Evolutionary conservation across 2,329 filamentous ascomycete genomes (phyloP).

Genomic region (Ramularia collo-cygni): DNA sequence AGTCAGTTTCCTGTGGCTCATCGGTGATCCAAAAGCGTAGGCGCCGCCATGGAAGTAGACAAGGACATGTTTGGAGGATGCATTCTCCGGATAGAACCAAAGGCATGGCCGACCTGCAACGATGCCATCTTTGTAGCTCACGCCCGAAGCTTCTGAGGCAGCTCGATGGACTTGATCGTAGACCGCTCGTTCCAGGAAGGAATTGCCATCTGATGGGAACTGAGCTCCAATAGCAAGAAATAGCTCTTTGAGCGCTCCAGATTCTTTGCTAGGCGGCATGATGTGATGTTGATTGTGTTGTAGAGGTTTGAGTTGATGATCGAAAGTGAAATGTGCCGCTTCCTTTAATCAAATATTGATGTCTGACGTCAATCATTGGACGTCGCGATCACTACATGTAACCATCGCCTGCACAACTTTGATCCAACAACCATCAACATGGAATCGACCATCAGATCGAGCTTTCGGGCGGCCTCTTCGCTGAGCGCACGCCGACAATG

Average conservation of each 20-base stretch:
- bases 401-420: too few relatives aligned
- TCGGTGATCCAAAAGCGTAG: conserved; percentile 21
- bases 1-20: conserved; percentile 21
- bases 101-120: conserved; percentile 18
- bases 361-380: too few relatives aligned
- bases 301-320: background rate
- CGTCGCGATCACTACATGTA: too few relatives aligned
- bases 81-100: conserved; percentile 16
- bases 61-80: conserved; percentile 19
- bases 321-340: too few relatives aligned
- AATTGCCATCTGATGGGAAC: conserved; percentile 15
- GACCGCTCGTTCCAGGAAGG: conserved; percentile 14
- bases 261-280: conserved; percentile 25
- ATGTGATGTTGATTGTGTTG: background rate
- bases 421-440: too few relatives aligned
- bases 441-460: conserved; percentile 13
- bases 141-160: conserved; percentile 18
- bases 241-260: conserved; percentile 15
- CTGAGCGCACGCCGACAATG: conserved; percentile 25
- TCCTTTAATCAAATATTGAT: too few relatives aligned
- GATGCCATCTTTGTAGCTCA: conserved; percentile 17
- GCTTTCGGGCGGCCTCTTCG: conserved; percentile 25
- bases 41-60: conserved; percentile 24
- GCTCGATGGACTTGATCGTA: conserved; percentile 23
- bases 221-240: conserved; percentile 15